These are phyloP conservation scores for Lumnitzera littorea DNA, from an alignment of 345 rosid genomes.

Conservation along the genomic window DNA sequence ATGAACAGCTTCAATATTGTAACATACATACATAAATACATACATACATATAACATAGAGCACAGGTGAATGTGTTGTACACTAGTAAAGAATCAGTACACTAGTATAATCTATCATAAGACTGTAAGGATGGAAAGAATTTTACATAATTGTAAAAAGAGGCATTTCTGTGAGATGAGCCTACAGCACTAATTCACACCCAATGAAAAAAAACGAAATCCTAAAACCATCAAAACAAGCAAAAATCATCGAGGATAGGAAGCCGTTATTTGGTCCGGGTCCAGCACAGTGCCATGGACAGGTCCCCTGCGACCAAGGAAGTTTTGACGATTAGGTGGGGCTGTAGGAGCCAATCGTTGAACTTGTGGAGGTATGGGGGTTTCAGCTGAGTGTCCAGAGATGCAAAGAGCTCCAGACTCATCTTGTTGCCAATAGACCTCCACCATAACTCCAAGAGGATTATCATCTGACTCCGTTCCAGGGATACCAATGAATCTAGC, in stretches of 20 bases:
- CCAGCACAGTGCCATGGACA: slow-evolving; percentile 53
- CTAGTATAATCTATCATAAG: too few species aligned
- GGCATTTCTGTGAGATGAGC: too few species aligned
- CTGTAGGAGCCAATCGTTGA: slow-evolving; percentile 18
- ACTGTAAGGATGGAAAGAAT: too few species aligned
- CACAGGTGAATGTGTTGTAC: too few species aligned
- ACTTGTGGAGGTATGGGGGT: slow-evolving; percentile 48
- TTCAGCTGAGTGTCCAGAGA: slow-evolving; percentile 72
- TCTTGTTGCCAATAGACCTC: slow-evolving; percentile 94
- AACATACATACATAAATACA: too few species aligned
- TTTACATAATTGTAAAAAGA: too few species aligned
- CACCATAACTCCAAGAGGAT: slow-evolving; percentile 73
- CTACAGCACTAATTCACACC: too few species aligned
- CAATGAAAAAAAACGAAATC: too few species aligned
- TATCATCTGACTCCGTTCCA: slow-evolving; percentile 48
- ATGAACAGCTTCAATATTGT: too few species aligned
- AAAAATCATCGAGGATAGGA: slow-evolving; percentile 7
- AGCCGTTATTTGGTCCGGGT: slow-evolving; percentile 29
- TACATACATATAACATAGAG: too few species aligned
- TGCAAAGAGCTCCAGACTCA: slow-evolving; percentile 76
- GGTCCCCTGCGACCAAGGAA: slow-evolving; percentile 28
- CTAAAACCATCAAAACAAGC: too few species aligned
- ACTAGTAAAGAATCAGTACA: too few species aligned
- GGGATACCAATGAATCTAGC: slow-evolving; percentile 75
- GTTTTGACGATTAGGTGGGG: slow-evolving; percentile 16